A percentile compares a stretch with the other conserved stretches of the same genome.
phyloP scores from a whole-genome alignment of 176 grass and related monocot species.

The Dendrocalamus sinicus region DNA sequence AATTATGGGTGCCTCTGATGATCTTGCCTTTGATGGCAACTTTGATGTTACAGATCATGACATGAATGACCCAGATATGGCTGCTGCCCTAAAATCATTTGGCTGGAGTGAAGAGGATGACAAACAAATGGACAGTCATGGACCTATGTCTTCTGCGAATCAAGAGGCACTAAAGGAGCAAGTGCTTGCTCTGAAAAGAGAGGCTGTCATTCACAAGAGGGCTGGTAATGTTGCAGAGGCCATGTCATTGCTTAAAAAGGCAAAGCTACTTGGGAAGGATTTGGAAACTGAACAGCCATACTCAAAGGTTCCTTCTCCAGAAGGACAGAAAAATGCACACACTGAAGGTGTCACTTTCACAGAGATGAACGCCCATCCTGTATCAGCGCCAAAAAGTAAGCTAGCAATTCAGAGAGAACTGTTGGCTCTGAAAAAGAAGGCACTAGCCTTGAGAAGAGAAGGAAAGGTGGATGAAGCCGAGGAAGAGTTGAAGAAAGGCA shows the following conservation, averaged over 20 bases:
- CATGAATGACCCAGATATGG: slow-evolving; percentile 81
- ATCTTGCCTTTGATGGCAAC: slow-evolving; percentile 61
- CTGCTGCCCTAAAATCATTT: slow-evolving; percentile 82
- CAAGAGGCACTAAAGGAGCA: slow-evolving; percentile 56
- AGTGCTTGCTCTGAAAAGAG: slow-evolving; percentile 84
- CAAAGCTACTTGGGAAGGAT: slow-evolving; percentile 84
- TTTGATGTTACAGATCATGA: slow-evolving; percentile 90
- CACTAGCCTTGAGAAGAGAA: slow-evolving; percentile 85
- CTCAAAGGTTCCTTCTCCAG: slow-evolving; percentile 35
- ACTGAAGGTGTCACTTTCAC: slow-evolving; percentile 40
- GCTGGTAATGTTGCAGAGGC: slow-evolving; percentile 77
- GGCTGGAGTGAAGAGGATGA: slow-evolving; percentile 85
- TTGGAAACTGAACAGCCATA: slow-evolving; percentile 55
- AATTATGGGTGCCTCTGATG: slow-evolving; percentile 53
- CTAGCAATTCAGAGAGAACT: slow-evolving; percentile 86
- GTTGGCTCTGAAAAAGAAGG: slow-evolving; percentile 89
- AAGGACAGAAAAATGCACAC: slow-evolving; percentile 40
- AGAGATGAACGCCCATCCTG: slow-evolving; percentile 29
- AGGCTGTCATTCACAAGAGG: slow-evolving; percentile 74
- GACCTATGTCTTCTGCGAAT: slow-evolving; percentile 37
- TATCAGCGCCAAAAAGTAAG: slow-evolving; percentile 70
- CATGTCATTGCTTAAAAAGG: slow-evolving; percentile 84
- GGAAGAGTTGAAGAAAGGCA: slow-evolving; percentile 80
- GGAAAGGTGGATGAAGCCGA: slow-evolving; percentile 83
- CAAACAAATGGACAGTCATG: slow-evolving; percentile 40